Evolutionary conservation across 2,329 filamentous ascomycete species (phyloP).

Genomic region (Claviceps citrina): DNA sequence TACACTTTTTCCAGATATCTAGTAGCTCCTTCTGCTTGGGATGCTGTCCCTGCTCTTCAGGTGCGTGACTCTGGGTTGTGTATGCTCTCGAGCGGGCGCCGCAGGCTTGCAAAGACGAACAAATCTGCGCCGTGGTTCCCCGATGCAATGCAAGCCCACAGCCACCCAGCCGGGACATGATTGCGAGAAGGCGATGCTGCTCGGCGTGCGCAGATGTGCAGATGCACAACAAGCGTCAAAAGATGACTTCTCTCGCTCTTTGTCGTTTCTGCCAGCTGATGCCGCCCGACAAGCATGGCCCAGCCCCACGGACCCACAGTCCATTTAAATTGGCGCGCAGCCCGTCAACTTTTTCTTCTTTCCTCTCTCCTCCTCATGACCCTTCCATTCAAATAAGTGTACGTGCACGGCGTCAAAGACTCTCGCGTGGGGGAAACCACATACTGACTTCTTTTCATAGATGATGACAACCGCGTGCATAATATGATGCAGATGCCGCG

Average conservation of each 20-base stretch:
- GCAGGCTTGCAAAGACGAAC: slow-evolving; percentile 3
- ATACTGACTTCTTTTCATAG: slow-evolving; percentile 33
- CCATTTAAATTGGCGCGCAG: slow-evolving; percentile 22
- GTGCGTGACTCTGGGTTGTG: slow-evolving; percentile 1
- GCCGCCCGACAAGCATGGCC: slow-evolving; percentile 1
- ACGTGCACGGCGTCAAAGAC: slow-evolving; percentile 29
- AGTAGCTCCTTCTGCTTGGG: slow-evolving; percentile 13
- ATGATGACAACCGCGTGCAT: slow-evolving; percentile 99
- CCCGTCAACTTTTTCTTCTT: slow-evolving; percentile 23
- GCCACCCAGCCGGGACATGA: slow-evolving; percentile 14
- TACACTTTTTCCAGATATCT: slow-evolving; percentile 19
- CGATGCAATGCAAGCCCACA: slow-evolving; percentile 11
- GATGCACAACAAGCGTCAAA: too few species aligned
- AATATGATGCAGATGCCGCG: slow-evolving; percentile 64
- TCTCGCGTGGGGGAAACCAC: slow-evolving; percentile 8
- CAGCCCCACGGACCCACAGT: slow-evolving; percentile 2
- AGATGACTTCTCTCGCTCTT: background rate
- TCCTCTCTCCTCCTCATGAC: slow-evolving; percentile 55
- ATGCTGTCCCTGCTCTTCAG: slow-evolving; percentile 1
- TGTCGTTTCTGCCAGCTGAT: slow-evolving; percentile 3
- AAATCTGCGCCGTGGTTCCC: background rate
- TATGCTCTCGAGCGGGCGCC: slow-evolving; percentile 7
- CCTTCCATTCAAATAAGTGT: slow-evolving; percentile 99
- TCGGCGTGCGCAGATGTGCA: too few species aligned
- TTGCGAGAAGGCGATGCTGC: slow-evolving; percentile 7